Base-by-base conservation (phyloP, 108 stramenopile genomes). In the Schizochytrium sp. region DNA sequence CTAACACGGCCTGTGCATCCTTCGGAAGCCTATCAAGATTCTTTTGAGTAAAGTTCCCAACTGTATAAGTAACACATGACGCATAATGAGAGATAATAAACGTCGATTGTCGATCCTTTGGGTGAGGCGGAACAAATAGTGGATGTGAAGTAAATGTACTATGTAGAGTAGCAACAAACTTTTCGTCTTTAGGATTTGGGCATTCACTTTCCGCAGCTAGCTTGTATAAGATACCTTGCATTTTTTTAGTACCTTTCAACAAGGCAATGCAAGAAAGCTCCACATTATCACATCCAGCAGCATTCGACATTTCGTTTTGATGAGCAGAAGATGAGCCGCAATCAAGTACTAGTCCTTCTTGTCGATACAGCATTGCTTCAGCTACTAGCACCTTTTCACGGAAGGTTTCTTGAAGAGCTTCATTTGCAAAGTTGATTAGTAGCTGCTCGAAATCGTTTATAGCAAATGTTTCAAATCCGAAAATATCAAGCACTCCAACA, bases 381-480 rank as follows among this genome's bases (percentile, higher is more conserved):
- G 59, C 60, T 58, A 60, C 61, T 56, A 90, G 61, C 28, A 90
- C 87, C 46, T 44, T 17, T 17, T 56, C 41, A 56, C 56, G 57
- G 72, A 90, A 90, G 45, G 41, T 38, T 45, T 72, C 57, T 55
- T 88, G 90, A 8, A 90, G 88, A 10, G 49, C 50, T 69, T 90
- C 90, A 58, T 90, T 90, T 12, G 90, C 90, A 83, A 87, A 90
- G 72, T 90, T 90, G 53, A 90, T 90, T 17, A 87, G 47, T 13
- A 90, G 90, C 50, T 90, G 90, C 88, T 90, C 90, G 17, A 90
- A 55, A 10, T 28, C 38, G 44, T 90, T 90, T 0, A 3, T 3
- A 3, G n/a, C 88, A 40, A 90, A 90, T 56, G 87, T 19, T 44
- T 90, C 90, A 50, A 90, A 90, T 57, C 89, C 89, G 42, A 90